phyloP scores from a whole-genome alignment of 768 basidiomycete species.

The Amanita subjunquillea region DNA sequence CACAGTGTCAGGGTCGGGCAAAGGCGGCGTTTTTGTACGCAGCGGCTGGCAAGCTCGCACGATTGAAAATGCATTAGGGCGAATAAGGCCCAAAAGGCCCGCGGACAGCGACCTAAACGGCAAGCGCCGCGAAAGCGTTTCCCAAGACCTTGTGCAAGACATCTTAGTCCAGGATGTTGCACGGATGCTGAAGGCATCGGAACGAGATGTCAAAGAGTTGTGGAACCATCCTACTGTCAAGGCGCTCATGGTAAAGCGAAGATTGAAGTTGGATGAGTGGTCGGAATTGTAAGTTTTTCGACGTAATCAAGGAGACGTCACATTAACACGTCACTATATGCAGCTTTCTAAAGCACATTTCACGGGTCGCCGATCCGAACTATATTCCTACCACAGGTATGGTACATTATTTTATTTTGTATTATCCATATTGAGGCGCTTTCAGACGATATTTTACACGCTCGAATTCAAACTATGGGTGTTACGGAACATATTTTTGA shows the following conservation, averaged over 20 bases:
- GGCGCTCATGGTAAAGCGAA: conserved; percentile 54
- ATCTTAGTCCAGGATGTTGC: conserved; percentile 51
- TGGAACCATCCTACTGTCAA: conserved; percentile 69
- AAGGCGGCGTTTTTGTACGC: conserved; percentile 66
- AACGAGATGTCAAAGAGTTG: conserved; percentile 58
- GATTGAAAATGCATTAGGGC: conserved; percentile 40
- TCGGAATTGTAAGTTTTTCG: conserved; percentile 64
- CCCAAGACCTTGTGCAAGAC: conserved; percentile 33
- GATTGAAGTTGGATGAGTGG: conserved; percentile 78
- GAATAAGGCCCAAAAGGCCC: conserved; percentile 23
- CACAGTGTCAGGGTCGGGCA: conserved; percentile 65
- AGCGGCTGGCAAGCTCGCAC: conserved; percentile 75
- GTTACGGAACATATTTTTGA: conserved; percentile 80
- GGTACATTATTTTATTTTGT: conserved; percentile 5
- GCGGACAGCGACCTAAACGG: conserved; percentile 18
- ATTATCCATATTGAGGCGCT: conserved; percentile 20
- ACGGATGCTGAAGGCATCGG: conserved; percentile 43
- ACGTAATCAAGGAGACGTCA: conserved; percentile 2
- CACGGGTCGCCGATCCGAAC: conserved; percentile 54
- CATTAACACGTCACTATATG: conserved; percentile 8
- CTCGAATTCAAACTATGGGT: conserved; percentile 87
- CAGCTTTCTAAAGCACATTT: conserved; percentile 70
- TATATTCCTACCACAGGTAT: conserved; percentile 72
- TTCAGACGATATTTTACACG: conserved; percentile 77
- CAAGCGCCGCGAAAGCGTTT: conserved; percentile 20